Percentiles rank a stretch among this genome's conserved stretches.
These are phyloP conservation scores for Cryptococcus sp. DNA, from an alignment of 1,284 basidiomycete species.

Conservation along the genomic window DNA sequence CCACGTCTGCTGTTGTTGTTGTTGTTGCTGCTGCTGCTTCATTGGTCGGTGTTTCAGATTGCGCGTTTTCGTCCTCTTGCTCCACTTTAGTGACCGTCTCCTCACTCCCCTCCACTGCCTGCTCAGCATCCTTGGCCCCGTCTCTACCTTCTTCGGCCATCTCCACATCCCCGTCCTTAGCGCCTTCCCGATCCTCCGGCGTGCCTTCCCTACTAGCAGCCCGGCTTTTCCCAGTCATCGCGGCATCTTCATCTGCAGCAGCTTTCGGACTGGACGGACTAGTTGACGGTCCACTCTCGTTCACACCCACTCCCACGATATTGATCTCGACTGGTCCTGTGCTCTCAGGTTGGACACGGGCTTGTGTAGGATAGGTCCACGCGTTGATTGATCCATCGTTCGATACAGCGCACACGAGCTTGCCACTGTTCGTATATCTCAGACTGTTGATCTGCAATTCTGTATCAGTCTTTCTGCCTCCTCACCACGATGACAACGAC, in stretches of 20 bases:
- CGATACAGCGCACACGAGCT: slow-evolving; percentile 40
- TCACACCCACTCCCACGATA: not conserved
- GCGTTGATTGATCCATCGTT: slow-evolving; percentile 45
- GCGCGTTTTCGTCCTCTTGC: slow-evolving; percentile 3
- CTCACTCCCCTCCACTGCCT: not conserved
- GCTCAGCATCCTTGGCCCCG: not conserved
- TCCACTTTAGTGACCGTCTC: not conserved
- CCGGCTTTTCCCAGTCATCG: slow-evolving; percentile 15
- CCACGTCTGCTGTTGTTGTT: slow-evolving; percentile 62
- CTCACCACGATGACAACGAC: no score
- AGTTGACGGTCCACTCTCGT: slow-evolving; percentile 11
- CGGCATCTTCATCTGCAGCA: slow-evolving; percentile 8
- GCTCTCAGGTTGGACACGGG: not conserved
- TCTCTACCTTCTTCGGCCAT: slow-evolving; percentile 9
- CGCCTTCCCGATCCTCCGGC: slow-evolving; percentile 11
- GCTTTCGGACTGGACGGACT: slow-evolving; percentile 13
- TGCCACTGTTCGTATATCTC: slow-evolving; percentile 38
- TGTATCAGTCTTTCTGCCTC: no score
- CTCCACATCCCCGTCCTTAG: slow-evolving; percentile 7
- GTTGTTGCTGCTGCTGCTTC: not conserved
- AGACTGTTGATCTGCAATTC: slow-evolving; percentile 43
- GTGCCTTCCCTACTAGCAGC: slow-evolving; percentile 18
- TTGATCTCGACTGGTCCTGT: not conserved
- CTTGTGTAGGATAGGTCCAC: slow-evolving; percentile 40
- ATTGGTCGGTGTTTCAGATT: slow-evolving; percentile 2